phyloP scores from a whole-genome alignment of 2,329 filamentous ascomycete genomes.

The Talaromyces sp. region DNA sequence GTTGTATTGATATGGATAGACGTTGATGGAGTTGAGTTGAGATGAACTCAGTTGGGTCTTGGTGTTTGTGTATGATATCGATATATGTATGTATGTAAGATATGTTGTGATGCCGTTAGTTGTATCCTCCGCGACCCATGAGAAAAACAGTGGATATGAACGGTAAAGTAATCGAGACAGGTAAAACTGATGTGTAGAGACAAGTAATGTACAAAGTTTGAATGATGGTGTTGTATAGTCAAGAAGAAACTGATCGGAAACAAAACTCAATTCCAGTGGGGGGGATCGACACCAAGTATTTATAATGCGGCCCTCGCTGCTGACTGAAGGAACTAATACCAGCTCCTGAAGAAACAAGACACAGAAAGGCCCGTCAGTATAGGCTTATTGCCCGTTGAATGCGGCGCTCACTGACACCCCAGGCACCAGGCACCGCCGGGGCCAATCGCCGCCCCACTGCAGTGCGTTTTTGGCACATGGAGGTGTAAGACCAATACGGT shows the following conservation, averaged over 20 bases:
- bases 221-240: background rate
- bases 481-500: background rate
- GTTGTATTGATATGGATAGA: conserved; percentile 3
- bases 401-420: background rate
- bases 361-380: background rate
- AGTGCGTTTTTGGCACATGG: background rate
- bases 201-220: background rate
- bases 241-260: background rate
- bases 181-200: background rate
- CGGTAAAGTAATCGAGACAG: background rate
- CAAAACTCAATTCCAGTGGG: background rate
- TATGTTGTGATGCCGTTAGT: conserved; percentile 9
- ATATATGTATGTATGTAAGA: no score
- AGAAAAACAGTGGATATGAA: conserved; percentile 7
- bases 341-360: background rate
- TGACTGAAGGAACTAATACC: background rate
- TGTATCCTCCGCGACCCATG: conserved; percentile 27
- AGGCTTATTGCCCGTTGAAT: background rate
- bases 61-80: background rate
- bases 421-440: background rate
- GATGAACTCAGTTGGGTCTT: no score
- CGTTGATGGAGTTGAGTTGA: background rate
- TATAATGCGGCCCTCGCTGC: background rate
- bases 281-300: background rate
- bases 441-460: background rate